Evolutionary conservation across 2,329 filamentous ascomycete genomes (phyloP).

Genomic region (Chaetomiaceae sp.): DNA sequence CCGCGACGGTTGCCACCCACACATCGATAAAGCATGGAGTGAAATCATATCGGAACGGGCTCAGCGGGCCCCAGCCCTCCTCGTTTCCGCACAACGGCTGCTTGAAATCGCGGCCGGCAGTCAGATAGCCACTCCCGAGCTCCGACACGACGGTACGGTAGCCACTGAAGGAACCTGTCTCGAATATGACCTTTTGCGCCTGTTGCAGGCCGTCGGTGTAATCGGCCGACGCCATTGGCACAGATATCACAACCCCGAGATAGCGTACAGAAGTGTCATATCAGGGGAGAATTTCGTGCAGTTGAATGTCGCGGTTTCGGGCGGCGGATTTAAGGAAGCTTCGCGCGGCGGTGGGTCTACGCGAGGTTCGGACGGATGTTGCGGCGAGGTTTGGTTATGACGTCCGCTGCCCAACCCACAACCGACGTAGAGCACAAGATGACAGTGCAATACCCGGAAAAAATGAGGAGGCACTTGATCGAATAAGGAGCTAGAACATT

Average conservation of each 20-base stretch:
- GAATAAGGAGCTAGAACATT: not conserved
- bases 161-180: conserved; percentile 59
- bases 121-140: conserved; percentile 59
- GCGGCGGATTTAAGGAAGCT: not conserved
- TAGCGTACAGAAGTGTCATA: conserved; percentile 20
- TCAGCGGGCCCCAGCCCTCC: conserved; percentile 95
- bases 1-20: conserved; percentile 73
- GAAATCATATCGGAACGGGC: conserved; percentile 82
- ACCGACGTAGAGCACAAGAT: not conserved
- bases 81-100: conserved; percentile 82
- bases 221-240: conserved; percentile 37
- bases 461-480: not conserved
- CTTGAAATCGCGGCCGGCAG: conserved; percentile 42
- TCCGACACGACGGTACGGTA: conserved; percentile 44
- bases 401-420: not conserved
- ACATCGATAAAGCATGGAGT: conserved; percentile 97
- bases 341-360: conserved; percentile 3
- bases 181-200: conserved; percentile 44
- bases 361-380: not conserved
- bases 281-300: conserved; percentile 9
- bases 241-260: conserved; percentile 16
- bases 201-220: conserved; percentile 27
- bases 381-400: conserved; percentile 1
- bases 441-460: not conserved
- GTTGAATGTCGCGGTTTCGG: not conserved